Base-by-base conservation (phyloP, 2,329 filamentous ascomycete species). In the Mollisiaceae sp. region DNA sequence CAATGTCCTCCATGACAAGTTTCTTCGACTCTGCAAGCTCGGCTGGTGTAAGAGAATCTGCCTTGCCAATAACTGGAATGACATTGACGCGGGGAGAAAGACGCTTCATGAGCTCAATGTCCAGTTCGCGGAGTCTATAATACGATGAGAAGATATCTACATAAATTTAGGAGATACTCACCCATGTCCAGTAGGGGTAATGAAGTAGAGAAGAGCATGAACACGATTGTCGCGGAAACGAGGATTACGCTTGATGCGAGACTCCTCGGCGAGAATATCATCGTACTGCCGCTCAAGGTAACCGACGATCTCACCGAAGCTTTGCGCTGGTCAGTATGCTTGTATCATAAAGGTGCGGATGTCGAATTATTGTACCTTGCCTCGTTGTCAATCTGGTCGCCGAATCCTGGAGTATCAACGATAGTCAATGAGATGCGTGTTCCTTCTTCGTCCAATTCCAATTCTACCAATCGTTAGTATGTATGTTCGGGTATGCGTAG, bases 201-300 rank as follows among this genome's bases (percentile, higher is more conserved):
- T 98, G 81, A 99, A 99, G 87, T 99, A 99, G 76, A 99, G 90
- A 79, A 99, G 89, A 73, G 94, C 95, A 78, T 99, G 95, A 58
- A 99, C 93, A 83, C 95, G 92, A 84, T 99, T 98, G 83, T 99
- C 95, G 78, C 95, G 91, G 91, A 99, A 99, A 77, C 95, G 90
- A 75, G 95, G 95, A 85, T 99, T 99, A 93, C 95, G 95, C 92
- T 99, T 99, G 86, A 99, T 99, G 85, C 95, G 93, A 76, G 95
- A 98, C 85, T 99, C 95, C 84, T 98, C 94, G 69, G 95, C 94
- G 75, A 99, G 88, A 85, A 99, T 98, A 79, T 98, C 94, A 82
- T 99, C 95, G 82, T 98, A 98, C 88, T 99, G 94, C 83, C 94
- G 89, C 86, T 99, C 95, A 76, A 99, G 92, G 82, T 97, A 97